Evolutionary conservation across 108 stramenopile species (phyloP), one percentile per base, ranked within the genome.

Genomic region (Chaetoceros muelleri): DNA sequence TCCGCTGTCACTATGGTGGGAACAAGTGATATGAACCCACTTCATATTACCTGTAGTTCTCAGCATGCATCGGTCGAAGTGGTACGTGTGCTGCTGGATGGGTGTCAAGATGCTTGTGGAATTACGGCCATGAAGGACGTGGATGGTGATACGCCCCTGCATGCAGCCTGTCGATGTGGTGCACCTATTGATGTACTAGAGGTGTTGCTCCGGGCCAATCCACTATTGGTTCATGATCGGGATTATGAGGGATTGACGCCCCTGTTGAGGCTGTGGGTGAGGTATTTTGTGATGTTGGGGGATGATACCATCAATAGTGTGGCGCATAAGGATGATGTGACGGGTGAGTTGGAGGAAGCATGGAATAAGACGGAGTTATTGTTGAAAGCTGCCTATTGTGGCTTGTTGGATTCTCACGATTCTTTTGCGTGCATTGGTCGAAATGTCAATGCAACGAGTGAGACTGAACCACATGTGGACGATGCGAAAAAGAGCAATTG

Each of bases 221-320:
- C 81, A 26, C 30, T 31, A 23, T 65, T 66, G 2, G 78, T 82
- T 5, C 30, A 54, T 24, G 69, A 75, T 54, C 71, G 72, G 21
- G 81, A 82, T 53, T 74, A 71, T 23, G 78, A 82, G 58, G 81
- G 81, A 17, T 44, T 79, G 29, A 82, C 78, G 8, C 81, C 81
- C 3, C 21, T 82, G 24, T 51, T 75, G 48, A 64, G 80, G 26
- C 30, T 81, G 23, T 81, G 80, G 80, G 80, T 81, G 16, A 30
- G 80, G 28, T 81, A 78, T 53, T 75, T 70, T 58, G 80, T 81
- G 27, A 71, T 78, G 30, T 52, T 77, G 34, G 80, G 80, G 28
- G 75, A 81, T 25, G 59, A 78, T 29, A 62, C 67, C 28, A 78
- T 81, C 28, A 51, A 71, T 8, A 59, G 64, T 27, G 67, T 81